Evolutionary conservation across 73 alveolate species (phyloP), one percentile per base, ranked within the genome.

Genomic region (Breviolum minutum): DNA sequence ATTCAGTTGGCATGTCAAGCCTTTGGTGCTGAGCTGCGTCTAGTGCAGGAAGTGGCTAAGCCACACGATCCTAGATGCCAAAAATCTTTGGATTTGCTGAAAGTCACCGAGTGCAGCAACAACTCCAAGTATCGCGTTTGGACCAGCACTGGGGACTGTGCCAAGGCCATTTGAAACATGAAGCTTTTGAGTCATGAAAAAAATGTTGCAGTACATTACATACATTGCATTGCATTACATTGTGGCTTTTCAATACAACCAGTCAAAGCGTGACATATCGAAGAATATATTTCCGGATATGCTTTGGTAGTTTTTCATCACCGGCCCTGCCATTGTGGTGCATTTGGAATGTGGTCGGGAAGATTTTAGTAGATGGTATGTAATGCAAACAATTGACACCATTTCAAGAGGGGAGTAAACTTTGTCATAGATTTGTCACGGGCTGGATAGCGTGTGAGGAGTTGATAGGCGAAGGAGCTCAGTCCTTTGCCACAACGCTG

Each of bases 401-500:
- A 26, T 8, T 26, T 27, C 63, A 12, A 63, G 17, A 79, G 87
- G 19, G 11, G 22, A 68, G 0, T 19, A 19, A n/a, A 29, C 48
- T 29, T 8, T 12, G 40, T 14, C 22, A 26, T 29, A 63, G 64
- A n/a, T 9, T 7, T 79, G 30, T 68, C 77, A 14, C 77, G n/a
- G 24, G 77, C 6, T 22, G 17, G 54, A 40, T 79, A 10, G n/a
- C 26, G 87, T 2, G 29, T 5, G 79, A 92, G 98, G 98, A 92
- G 68, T 40, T 92, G 69, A 69, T 16, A 71, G 68, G 17, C 24
- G 62, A 92, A 26, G 98, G 98, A 40, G 20, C 20, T 68, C 77
- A 61, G 69, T 76, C 98, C 81, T 7, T 92, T 32, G 98, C 98
- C 60, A 92, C 98, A 2, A 79, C 98, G 5, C 81, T 92, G 40